A percentile compares a stretch with the other conserved stretches of the same genome.
Evolutionary conservation across 768 basidiomycete species (phyloP).

Genomic region (Tricholoma sp.): DNA sequence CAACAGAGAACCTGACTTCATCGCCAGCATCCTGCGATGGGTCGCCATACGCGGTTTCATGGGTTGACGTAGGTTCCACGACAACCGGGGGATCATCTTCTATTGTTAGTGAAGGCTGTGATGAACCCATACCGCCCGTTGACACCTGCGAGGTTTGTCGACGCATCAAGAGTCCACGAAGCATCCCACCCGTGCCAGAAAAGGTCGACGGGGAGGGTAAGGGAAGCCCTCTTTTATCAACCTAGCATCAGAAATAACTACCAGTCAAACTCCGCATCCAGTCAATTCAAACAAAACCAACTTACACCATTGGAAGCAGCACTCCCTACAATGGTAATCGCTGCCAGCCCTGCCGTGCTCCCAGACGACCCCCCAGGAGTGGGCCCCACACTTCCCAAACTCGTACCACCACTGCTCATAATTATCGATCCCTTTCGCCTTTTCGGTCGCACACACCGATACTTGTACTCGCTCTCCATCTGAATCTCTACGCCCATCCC

Average conservation of each 20-base stretch:
- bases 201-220: constrained; percentile 73
- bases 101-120: constrained; percentile 41
- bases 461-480: constrained; percentile 87
- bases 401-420: constrained; percentile 33
- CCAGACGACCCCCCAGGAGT: constrained; percentile 20
- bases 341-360: constrained; percentile 49
- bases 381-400: constrained; percentile 25
- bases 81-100: constrained; percentile 37
- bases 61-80: constrained; percentile 36
- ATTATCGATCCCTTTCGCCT: constrained; percentile 51
- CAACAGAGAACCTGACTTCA: constrained; percentile 95
- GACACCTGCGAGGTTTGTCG: constrained; percentile 85
- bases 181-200: constrained; percentile 67
- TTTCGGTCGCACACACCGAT: constrained; percentile 78
- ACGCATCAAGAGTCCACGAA: constrained; percentile 84
- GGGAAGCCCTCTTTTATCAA: constrained; percentile 86
- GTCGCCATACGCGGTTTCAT: constrained; percentile 76
- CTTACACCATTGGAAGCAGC: constrained; percentile 85
- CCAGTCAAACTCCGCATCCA: constrained; percentile 1
- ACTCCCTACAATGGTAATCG: constrained; percentile 72
- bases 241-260: constrained; percentile 37
- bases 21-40: constrained; percentile 79
- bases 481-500: constrained; percentile 90
- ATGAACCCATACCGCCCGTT: constrained; percentile 25
- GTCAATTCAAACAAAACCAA: constrained; percentile 18